phyloP scores from a whole-genome alignment of 176 grass and related monocot genomes.

The Olyra latifolia region DNA sequence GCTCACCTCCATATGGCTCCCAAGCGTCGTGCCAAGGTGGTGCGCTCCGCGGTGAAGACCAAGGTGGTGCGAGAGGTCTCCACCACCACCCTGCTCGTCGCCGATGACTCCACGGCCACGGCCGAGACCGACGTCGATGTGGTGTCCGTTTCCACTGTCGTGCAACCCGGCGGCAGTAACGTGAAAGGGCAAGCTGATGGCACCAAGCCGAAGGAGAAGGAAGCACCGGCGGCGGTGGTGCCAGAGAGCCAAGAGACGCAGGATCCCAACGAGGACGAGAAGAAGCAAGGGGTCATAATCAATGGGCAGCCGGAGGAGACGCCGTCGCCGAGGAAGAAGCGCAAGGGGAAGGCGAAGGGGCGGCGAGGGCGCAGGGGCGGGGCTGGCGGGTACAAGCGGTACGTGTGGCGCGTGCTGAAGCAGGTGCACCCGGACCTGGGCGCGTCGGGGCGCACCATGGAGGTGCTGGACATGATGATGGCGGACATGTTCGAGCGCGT shows the following conservation, averaged over 20 bases:
- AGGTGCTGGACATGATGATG: slow-evolving; percentile 80
- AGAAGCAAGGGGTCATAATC: neutral
- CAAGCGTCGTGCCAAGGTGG: slow-evolving; percentile 37
- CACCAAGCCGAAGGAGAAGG: no score
- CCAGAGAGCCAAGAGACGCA: no score
- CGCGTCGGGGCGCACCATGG: slow-evolving; percentile 60
- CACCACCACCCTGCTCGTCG: slow-evolving; percentile 13
- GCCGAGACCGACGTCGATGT: neutral
- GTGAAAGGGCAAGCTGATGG: no score
- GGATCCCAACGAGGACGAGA: no score
- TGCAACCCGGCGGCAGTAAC: no score
- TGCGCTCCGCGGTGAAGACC: slow-evolving; percentile 41
- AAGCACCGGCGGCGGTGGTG: no score
- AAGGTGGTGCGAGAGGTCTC: slow-evolving; percentile 54
- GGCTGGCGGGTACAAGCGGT: slow-evolving; percentile 67
- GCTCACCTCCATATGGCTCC: slow-evolving; percentile 35
- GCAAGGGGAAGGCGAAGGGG: neutral
- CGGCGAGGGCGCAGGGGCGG: neutral
- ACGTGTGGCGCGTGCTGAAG: slow-evolving; percentile 87
- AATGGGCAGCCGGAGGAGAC: neutral
- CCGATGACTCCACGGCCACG: neutral
- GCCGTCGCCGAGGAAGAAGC: slow-evolving; percentile 12
- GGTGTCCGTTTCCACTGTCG: slow-evolving; percentile 23
- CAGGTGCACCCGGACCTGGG: slow-evolving; percentile 82
- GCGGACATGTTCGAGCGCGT: slow-evolving; percentile 87